These are phyloP conservation scores for Berberis vulgaris DNA, from an alignment of 164 flowering plant species.

Conservation along the genomic window DNA sequence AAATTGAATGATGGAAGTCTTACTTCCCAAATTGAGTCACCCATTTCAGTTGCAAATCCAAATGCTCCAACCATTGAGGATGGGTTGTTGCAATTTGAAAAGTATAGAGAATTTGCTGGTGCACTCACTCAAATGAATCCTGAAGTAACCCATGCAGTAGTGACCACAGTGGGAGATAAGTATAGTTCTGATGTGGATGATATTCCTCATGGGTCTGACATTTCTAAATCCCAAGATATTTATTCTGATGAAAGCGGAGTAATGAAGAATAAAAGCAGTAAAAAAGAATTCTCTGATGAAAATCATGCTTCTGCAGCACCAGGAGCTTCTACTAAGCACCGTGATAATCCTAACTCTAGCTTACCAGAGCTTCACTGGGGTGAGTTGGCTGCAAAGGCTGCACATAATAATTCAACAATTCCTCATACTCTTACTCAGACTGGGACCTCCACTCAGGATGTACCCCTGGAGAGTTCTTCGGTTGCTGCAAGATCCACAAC, in stretches of 20 bases:
- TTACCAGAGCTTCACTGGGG: constrained; percentile 22
- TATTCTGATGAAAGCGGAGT: constrained; percentile 8
- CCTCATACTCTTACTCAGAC: constrained; percentile 23
- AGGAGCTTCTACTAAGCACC: constrained; percentile 19
- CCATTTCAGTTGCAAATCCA: constrained; percentile 19
- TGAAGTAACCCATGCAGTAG: constrained; percentile 11
- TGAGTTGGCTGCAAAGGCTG: constrained; percentile 21
- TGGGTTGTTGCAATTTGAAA: constrained; percentile 28
- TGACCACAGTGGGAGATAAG: constrained; percentile 10
- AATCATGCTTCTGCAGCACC: constrained; percentile 11
- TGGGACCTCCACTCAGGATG: constrained; percentile 21
- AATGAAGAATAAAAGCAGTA: constrained; percentile 8
- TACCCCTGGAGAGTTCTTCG: constrained; percentile 23
- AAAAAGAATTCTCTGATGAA: constrained; percentile 12
- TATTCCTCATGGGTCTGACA: constrained; percentile 1
- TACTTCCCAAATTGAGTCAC: constrained; percentile 19
- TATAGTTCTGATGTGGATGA: constrained; percentile 4
- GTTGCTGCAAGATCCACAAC: constrained; percentile 15
- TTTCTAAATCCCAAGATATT: neutral
- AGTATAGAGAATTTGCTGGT: constrained; percentile 27
- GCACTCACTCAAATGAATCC: constrained; percentile 19
- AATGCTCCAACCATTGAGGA: constrained; percentile 26
- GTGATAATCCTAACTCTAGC: constrained; percentile 26
- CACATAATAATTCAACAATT: constrained; percentile 7
- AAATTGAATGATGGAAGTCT: constrained; percentile 21